These are phyloP conservation scores for Lentinula raphanica DNA, from an alignment of 768 basidiomycete genomes.

Conservation along the genomic window DNA sequence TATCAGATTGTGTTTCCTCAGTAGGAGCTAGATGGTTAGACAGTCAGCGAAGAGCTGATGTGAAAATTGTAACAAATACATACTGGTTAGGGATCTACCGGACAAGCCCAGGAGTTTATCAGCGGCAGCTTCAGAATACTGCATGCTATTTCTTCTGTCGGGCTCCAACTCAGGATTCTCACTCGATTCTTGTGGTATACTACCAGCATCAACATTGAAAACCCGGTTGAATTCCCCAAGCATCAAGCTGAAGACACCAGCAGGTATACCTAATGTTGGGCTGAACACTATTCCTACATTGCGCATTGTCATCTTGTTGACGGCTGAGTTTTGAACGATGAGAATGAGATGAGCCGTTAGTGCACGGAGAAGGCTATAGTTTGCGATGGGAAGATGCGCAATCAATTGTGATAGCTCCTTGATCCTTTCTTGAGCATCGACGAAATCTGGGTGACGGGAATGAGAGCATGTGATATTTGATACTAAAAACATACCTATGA, in stretches of 20 bases:
- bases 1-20: constrained; percentile 66
- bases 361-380: constrained; percentile 91
- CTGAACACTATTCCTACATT: constrained; percentile 99
- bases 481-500: constrained; percentile 72
- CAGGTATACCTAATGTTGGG: constrained; percentile 96
- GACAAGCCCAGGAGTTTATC: constrained; percentile 76
- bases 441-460: constrained; percentile 58
- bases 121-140: constrained; percentile 78
- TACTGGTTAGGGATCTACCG: constrained; percentile 65
- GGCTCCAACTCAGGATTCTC: constrained; percentile 24
- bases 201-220: constrained; percentile 69
- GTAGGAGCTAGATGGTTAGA: constrained; percentile 27
- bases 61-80: constrained; percentile 17
- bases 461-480: constrained; percentile 3
- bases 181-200: constrained; percentile 13
- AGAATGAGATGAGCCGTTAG: constrained; percentile 92
- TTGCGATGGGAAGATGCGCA: constrained; percentile 80
- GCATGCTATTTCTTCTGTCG: constrained; percentile 73
- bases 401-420: constrained; percentile 83
- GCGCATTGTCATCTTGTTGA: constrained; percentile 98
- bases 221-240: constrained; percentile 90
- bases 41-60: not conserved
- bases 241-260: constrained; percentile 93
- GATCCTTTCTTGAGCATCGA: constrained; percentile 84
- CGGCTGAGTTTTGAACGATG: constrained; percentile 82